Evolutionary conservation across 2,329 filamentous ascomycete species (phyloP).

Genomic region (Fusarium setosum): DNA sequence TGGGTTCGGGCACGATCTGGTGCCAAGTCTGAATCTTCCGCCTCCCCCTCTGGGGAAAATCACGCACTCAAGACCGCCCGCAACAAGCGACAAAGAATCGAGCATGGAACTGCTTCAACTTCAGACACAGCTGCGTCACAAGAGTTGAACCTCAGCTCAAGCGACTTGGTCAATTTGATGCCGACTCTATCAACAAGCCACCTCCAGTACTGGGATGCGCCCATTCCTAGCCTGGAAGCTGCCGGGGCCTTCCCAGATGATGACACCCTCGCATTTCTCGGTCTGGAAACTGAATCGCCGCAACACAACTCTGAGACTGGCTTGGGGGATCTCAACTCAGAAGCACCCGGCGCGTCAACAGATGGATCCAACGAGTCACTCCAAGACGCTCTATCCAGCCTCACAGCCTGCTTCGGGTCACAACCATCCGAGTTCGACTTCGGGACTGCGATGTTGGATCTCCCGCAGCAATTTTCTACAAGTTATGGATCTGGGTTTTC

Average conservation of each 20-base stretch:
- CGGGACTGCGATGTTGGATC: conserved; percentile 17
- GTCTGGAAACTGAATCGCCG: background rate
- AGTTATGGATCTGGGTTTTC: conserved; percentile 4
- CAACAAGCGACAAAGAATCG: conserved; percentile 16
- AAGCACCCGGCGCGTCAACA: background rate
- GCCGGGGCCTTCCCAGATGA: background rate
- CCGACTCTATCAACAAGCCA: conserved; percentile 19
- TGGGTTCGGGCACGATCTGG: conserved; percentile 31
- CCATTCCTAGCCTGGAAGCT: conserved; percentile 20
- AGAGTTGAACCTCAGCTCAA: conserved; percentile 9
- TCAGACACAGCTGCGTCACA: background rate
- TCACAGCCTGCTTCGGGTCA: conserved; percentile 15
- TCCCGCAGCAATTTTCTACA: conserved; percentile 2
- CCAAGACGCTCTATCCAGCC: conserved; percentile 7
- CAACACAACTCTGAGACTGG: background rate
- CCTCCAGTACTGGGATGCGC: conserved; percentile 19
- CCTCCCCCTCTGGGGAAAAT: background rate
- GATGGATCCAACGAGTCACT: background rate
- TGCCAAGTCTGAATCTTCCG: background rate
- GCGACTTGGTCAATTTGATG: conserved; percentile 9
- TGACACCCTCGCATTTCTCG: conserved; percentile 1
- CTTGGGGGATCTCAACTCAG: conserved; percentile 4
- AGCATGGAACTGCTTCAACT: background rate
- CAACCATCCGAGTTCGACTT: conserved; percentile 23
- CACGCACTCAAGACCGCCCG: background rate